Conservation (phyloP, 164 flowering plant genomes). For the Chimonanthus praecox region DNA sequence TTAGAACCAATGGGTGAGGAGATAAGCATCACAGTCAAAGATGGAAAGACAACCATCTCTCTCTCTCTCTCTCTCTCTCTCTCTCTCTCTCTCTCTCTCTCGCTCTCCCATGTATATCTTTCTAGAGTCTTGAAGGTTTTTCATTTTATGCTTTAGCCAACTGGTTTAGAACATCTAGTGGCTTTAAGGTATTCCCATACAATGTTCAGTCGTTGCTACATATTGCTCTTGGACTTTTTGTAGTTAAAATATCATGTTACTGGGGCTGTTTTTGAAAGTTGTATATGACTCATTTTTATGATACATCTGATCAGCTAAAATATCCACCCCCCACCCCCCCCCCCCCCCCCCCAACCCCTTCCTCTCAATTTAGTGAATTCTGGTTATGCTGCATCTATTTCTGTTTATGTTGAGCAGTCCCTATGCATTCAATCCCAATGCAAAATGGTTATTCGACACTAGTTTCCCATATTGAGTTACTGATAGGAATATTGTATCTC, state of each 20-base stretch:
- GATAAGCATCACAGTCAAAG: too few species aligned
- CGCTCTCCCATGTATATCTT: neutral
- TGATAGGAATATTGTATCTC: too few species aligned
- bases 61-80: neutral
- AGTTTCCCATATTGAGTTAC: too few species aligned
- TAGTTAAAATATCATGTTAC: neutral
- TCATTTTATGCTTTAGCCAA: neutral
- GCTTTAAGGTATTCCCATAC: neutral
- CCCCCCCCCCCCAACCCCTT: neutral
- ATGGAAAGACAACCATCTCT: too few species aligned
- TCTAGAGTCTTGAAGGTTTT: neutral
- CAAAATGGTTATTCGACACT: too few species aligned
- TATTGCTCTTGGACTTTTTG: neutral
- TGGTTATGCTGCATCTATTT: neutral
- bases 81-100: neutral
- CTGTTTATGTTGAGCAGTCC: neutral
- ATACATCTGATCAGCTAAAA: too few species aligned
- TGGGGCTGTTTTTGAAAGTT: neutral
- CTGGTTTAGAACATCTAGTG: neutral
- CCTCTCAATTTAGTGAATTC: neutral
- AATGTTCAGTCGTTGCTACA: neutral
- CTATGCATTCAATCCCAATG: too few species aligned
- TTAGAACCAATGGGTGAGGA: too few species aligned
- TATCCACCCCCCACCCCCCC: neutral
- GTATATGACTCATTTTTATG: neutral